Conservation (phyloP, 2,329 filamentous ascomycete genomes). For the Alternaria novae-zelandiae region DNA sequence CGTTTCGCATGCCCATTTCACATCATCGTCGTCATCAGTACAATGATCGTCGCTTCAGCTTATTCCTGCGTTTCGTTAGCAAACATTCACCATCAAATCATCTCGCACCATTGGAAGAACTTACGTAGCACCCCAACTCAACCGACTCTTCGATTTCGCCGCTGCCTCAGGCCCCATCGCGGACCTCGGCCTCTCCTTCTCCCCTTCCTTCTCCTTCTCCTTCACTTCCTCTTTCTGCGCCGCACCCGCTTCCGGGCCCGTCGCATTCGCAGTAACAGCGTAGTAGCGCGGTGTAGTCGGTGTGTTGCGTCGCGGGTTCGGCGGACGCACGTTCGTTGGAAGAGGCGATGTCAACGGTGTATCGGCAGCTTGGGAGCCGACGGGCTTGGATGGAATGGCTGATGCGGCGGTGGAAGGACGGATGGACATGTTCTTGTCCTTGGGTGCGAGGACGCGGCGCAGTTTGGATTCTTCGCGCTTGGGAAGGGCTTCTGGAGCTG, state of each 20-base stretch:
- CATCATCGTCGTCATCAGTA: background rate
- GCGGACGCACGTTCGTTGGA: background rate
- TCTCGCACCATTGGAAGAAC: background rate
- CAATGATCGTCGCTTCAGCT: slow-evolving; percentile 20
- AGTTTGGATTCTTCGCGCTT: background rate
- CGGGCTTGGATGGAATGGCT: background rate
- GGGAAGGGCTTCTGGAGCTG: background rate
- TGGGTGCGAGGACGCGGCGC: slow-evolving; percentile 7
- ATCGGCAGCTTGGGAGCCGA: background rate
- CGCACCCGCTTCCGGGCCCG: background rate
- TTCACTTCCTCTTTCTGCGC: background rate
- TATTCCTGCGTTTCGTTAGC: slow-evolving; percentile 15
- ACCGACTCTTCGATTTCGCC: slow-evolving; percentile 18
- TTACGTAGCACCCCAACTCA: slow-evolving; percentile 32
- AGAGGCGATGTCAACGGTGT: background rate
- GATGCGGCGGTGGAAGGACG: slow-evolving; percentile 8
- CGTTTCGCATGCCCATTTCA: background rate
- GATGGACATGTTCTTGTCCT: slow-evolving; percentile 1
- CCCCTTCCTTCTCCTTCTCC: background rate
- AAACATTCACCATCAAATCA: background rate
- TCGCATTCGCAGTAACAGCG: slow-evolving; percentile 10
- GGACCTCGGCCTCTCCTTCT: slow-evolving; percentile 11
- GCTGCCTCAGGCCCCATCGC: slow-evolving; percentile 3
- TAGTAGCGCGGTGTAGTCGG: slow-evolving; percentile 24
- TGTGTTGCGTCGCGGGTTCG: background rate